Evolutionary conservation across 2,329 filamentous ascomycete genomes (phyloP), one percentile per base, ranked within the genome.

Genomic region (Phaeosphaeria sp.): DNA sequence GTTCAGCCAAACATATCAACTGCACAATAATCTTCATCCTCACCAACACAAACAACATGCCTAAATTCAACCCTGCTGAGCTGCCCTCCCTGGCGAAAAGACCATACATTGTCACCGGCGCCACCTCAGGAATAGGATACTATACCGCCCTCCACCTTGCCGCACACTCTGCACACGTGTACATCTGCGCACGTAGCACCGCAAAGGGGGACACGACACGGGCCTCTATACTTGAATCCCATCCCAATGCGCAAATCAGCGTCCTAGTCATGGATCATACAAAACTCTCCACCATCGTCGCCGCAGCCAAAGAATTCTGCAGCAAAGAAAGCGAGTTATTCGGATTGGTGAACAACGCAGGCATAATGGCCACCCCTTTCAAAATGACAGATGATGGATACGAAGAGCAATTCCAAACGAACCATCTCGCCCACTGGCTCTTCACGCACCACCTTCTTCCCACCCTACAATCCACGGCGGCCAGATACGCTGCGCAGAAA

Each of bases 391-490:
- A 68, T 22, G 78, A 82, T 42, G 80, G 79, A 25, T 78, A 80
- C 62, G 81, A 83, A 62, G 65, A 75, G 13, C 79, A 82, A 47
- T 79, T 82, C 57, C 80, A 76, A 23, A 80, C 76, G 1, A 83
- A 83, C 56, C 78, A 82, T 52, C 59, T 83, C 50, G 80, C 78
- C 3, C 80, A 80, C 55, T 79, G 78, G 11, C 59, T 82, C 0
- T 67, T 83, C 17, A 80, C 75, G 13, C 73, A 73, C 15, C 68
- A 79, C 0, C 65, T 83, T 1, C 65, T 80, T 2, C 76, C 75
- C 1, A 6, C 63, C n/a, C 46, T 65, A 48, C 43, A 50, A 5
- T 5, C 23, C 5, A 60, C 62, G 1, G 25, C 57, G 1, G 69
- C 67, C 1, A 20, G 79, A 44, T 60, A 73, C 13, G 59, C 30